These are phyloP conservation scores for Candida pseudofarinosa DNA, from an alignment of 805 yeast species.

Conservation along the genomic window DNA sequence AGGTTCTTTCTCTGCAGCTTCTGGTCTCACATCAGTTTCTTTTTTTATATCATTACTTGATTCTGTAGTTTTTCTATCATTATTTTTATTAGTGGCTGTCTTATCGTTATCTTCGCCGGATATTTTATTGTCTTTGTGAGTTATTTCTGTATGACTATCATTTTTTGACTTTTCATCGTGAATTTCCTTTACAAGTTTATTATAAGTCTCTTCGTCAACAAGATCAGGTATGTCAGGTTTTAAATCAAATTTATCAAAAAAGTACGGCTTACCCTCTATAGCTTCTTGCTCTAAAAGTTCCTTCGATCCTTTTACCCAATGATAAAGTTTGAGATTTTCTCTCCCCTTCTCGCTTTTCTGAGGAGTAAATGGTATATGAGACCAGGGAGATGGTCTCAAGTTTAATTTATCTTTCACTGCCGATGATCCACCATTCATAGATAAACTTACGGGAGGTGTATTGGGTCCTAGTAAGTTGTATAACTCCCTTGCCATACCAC, in stretches of 20 bases:
- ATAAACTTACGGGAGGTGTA: constrained; percentile 69
- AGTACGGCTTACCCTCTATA: constrained; percentile 42
- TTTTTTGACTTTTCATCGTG: constrained; percentile 16
- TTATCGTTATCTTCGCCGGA: constrained; percentile 11
- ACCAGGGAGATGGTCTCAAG: constrained; percentile 81
- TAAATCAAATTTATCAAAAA: constrained; percentile 72
- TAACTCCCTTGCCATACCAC: constrained; percentile 87
- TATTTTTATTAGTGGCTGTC: constrained; percentile 6
- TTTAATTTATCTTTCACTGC: constrained; percentile 64
- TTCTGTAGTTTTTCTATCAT: constrained; percentile 2
- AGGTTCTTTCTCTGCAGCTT: constrained; percentile 3
- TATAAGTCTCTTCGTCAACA: constrained; percentile 55
- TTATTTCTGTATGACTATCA: neutral
- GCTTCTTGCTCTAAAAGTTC: constrained; percentile 34
- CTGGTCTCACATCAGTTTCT: constrained; percentile 7
- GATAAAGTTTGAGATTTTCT: constrained; percentile 47
- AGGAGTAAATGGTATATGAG: constrained; percentile 53
- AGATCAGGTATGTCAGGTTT: constrained; percentile 67
- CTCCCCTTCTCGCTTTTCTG: constrained; percentile 50
- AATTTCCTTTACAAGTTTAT: constrained; percentile 44
- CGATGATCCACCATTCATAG: constrained; percentile 34
- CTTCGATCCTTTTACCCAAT: constrained; percentile 82
- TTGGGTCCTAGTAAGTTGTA: constrained; percentile 87
- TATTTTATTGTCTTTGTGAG: constrained; percentile 4
- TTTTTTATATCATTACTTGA: constrained; percentile 22